Base-by-base conservation (phyloP, 2,329 filamentous ascomycete genomes). In the Neurospora sp. region DNA sequence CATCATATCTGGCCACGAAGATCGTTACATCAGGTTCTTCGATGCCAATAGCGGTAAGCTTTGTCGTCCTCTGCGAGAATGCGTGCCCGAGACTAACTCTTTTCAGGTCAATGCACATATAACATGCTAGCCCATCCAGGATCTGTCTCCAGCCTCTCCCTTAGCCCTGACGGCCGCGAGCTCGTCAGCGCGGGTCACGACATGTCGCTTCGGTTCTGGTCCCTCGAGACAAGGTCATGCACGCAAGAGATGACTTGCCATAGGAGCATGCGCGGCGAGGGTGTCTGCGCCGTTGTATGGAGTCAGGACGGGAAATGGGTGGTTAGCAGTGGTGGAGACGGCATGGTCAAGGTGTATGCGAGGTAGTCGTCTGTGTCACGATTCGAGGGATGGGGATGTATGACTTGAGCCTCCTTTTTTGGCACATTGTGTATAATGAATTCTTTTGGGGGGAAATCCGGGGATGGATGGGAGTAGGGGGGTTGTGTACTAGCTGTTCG, bases 71-170 rank as follows among this genome's bases (percentile, higher is more conserved):
- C 6, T 62, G 52, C 1, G 23, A 62, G 11, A 33, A 17, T 33
- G 2, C 6, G 3, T 12, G 19, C 28, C 33, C 17, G 19, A 36
- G 69, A 72, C 74, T 75, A 52, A 78, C 66, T 36, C 8, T 4
- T 12, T 68, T 12, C 57, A 98, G 96, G 96, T 70, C 96, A 99
- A 93, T 97, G 94, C 82, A 98, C 96, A 73, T 99, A 99, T 81
- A 96, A 92, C 77, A 99, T 99, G 96, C 88, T 98, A 71, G 96
- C 96, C 6, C 96, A 99, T 76, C 93, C 96, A 0, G 91, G 94
- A 3, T 91, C 96, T 70, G 97, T 99, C 74, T 96, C 96, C 1
- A 91, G 92, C 36, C 86, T 99, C 5, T 96, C 93, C 0, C 87
- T 99, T 23, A 97, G 93, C 74, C 96, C 95, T 15, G 95, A 98